phyloP scores from a whole-genome alignment of 257 asterid genomes.

The Cinchona pubescens region DNA sequence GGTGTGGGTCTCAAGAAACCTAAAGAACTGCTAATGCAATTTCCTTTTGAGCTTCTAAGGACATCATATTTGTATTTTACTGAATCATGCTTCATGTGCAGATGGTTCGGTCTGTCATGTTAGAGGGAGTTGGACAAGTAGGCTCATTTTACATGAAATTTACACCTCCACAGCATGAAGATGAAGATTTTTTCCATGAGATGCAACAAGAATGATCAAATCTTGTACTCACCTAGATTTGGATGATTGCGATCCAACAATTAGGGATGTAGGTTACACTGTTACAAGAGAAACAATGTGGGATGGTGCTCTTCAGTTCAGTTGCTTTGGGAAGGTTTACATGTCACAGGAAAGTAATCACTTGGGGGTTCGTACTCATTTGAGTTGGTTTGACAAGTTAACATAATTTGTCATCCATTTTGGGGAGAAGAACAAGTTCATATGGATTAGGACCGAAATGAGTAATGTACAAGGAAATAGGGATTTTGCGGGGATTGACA shows the following conservation, averaged over 20 bases:
- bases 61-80: too few species aligned
- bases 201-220: constrained; percentile 31
- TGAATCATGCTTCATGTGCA: constrained; percentile 46
- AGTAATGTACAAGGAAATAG: neutral
- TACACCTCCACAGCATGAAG: constrained; percentile 38
- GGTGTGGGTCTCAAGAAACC: too few species aligned
- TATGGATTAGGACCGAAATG: neutral
- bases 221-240: neutral
- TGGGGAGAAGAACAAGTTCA: neutral
- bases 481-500: neutral
- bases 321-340: neutral
- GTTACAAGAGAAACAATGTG: neutral
- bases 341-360: neutral
- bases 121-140: constrained; percentile 54
- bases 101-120: constrained; percentile 64
- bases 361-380: neutral
- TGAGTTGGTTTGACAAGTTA: constrained; percentile 5
- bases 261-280: neutral
- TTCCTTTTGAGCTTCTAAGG: neutral
- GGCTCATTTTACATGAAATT: constrained; percentile 39
- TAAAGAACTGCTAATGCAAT: neutral
- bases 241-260: neutral
- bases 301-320: neutral
- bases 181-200: constrained; percentile 52
- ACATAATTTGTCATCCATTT: neutral